Conservation (phyloP, 2,329 filamentous ascomycete species). For the Verticillium albo-atrum region DNA sequence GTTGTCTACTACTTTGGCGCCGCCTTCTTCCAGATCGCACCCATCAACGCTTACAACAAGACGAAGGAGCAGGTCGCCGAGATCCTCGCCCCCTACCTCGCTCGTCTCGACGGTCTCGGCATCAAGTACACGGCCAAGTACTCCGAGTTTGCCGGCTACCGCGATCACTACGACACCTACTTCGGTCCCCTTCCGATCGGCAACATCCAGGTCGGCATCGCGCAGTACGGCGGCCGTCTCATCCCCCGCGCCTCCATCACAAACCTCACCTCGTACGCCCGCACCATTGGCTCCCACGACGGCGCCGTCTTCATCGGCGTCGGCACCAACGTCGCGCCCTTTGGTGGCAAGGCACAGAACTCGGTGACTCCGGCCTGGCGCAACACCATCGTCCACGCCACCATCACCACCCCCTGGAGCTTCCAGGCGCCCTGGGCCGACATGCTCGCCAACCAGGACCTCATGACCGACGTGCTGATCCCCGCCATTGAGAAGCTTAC, state of each 20-base stretch:
- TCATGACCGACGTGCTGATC: conserved; percentile 13
- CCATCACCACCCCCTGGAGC: conserved; percentile 21
- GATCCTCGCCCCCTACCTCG: conserved; percentile 41
- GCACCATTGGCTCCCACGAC: conserved; percentile 6
- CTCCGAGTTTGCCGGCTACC: conserved; percentile 21
- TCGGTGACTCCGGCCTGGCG: conserved; percentile 39
- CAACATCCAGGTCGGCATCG: conserved; percentile 40
- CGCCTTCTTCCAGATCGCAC: conserved; percentile 39
- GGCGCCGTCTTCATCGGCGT: conserved; percentile 23
- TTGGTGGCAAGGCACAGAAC: conserved; percentile 18
- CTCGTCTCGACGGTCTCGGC: conserved; percentile 29
- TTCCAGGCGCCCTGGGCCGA: conserved; percentile 19
- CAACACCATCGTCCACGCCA: conserved; percentile 25
- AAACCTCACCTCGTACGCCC: conserved; percentile 11
- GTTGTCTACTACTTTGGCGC: conserved; percentile 44
- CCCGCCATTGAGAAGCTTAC: conserved; percentile 19
- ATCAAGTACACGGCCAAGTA: conserved; percentile 20
- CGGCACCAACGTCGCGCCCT: conserved; percentile 19
- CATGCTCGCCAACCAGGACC: conserved; percentile 23
- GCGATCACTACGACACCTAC: conserved; percentile 38
- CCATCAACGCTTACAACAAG: conserved; percentile 43
- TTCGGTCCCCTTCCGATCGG: conserved; percentile 33
- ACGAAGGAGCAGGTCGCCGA: conserved; percentile 32
- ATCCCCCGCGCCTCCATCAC: conserved; percentile 14
- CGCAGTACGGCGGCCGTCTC: conserved; percentile 19